Percentiles rank a stretch among this genome's conserved stretches.
These are phyloP conservation scores for Chlorella variabilis DNA, from an alignment of 163 green algal species.

Conservation along the genomic window DNA sequence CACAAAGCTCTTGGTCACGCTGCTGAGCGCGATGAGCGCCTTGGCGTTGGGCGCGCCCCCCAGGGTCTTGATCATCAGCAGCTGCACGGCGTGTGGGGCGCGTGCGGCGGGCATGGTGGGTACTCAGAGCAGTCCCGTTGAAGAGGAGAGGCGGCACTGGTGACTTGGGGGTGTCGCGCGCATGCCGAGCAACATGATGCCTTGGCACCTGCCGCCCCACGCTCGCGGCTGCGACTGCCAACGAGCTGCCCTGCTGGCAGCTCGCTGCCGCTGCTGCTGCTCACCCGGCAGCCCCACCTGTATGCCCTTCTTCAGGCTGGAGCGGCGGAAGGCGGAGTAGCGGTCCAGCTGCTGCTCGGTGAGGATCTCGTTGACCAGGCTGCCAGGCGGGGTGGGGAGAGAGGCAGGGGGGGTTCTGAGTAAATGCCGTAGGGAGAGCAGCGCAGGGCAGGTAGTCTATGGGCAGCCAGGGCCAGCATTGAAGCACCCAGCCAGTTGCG, in stretches of 20 bases:
- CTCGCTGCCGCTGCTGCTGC: no score
- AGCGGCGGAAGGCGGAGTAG: conserved; percentile 75
- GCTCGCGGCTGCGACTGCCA: no score
- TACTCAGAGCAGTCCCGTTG: no score
- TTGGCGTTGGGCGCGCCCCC: conserved; percentile 48
- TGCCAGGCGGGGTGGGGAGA: conserved; percentile 1
- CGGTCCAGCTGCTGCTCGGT: conserved; percentile 73
- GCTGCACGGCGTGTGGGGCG: background rate
- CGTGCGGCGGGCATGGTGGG: no score
- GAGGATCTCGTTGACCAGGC: conserved; percentile 55
- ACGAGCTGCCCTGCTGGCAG: no score
- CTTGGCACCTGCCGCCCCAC: no score
- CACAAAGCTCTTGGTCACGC: conserved; percentile 67
- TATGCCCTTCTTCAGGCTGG: conserved; percentile 64
- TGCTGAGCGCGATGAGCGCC: conserved; percentile 56
- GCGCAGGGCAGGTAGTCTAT: no score
- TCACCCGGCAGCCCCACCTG: no score
- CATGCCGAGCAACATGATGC: no score
- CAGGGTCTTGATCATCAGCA: conserved; percentile 32
- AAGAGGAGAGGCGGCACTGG: background rate
- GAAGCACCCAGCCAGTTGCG: no score
- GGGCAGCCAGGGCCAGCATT: background rate
- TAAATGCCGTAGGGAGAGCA: no score
- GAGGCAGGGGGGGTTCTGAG: background rate
- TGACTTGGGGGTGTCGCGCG: background rate